phyloP scores from a whole-genome alignment of 768 basidiomycete genomes.

The Mrakia blollopis region DNA sequence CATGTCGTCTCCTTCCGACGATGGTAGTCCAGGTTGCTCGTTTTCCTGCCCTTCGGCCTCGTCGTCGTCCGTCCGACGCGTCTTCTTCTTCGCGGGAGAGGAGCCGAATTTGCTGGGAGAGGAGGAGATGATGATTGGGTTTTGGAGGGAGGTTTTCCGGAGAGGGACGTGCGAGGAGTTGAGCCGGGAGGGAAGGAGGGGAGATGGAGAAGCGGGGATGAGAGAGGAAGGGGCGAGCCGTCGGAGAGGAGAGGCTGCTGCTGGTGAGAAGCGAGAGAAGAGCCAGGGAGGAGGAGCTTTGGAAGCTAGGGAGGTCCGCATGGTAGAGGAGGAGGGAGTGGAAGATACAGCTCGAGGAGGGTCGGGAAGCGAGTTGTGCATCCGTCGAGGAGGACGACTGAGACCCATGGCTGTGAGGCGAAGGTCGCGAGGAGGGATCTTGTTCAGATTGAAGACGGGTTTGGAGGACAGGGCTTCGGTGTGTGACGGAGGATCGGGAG shows the following conservation, averaged over 20 bases:
- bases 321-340: not conserved
- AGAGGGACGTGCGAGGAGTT: not conserved
- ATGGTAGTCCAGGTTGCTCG: not conserved
- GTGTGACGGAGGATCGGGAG: not conserved
- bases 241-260: not conserved
- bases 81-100: constrained; percentile 1
- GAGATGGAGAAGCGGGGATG: not conserved
- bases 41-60: not conserved
- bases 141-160: not conserved
- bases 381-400: not conserved
- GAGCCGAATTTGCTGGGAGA: constrained; percentile 8
- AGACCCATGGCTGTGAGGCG: not conserved
- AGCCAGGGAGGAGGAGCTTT: constrained; percentile 7
- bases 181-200: not conserved
- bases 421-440: not conserved
- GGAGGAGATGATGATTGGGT: not conserved
- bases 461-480: not conserved
- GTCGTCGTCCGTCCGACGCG: not conserved
- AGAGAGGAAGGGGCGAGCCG: not conserved
- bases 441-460: not conserved
- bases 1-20: constrained; percentile 9
- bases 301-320: not conserved
- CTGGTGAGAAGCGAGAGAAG: constrained; percentile 10
- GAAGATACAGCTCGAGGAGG: not conserved
- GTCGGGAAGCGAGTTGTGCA: not conserved